A percentile compares a stretch with the other conserved stretches of the same genome.
Evolutionary conservation across 2,329 filamentous ascomycete genomes (phyloP).

Genomic region (Trichoderma oligosporum): DNA sequence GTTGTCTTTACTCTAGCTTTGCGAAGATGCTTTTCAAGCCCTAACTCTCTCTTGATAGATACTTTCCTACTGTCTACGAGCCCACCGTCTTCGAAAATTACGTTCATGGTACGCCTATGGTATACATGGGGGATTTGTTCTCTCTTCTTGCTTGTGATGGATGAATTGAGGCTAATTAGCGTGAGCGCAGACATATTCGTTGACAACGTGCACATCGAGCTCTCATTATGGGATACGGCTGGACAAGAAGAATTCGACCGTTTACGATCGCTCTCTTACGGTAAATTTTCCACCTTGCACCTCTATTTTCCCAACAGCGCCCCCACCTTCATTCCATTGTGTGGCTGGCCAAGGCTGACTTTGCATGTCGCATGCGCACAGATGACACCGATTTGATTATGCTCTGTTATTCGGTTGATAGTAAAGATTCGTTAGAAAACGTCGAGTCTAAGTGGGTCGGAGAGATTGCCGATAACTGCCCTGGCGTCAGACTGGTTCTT

Average conservation of each 20-base stretch:
- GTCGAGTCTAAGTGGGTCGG: conserved; percentile 98
- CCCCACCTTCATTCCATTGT: conserved; percentile 5
- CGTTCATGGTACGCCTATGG: conserved; percentile 70
- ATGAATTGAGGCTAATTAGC: neutral
- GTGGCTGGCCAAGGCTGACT: conserved; percentile 7
- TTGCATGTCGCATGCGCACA: conserved; percentile 24
- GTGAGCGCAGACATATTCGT: conserved; percentile 83
- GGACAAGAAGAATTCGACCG: conserved; percentile 99
- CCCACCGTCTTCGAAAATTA: conserved; percentile 99
- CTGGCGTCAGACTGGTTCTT: conserved; percentile 88
- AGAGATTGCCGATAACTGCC: conserved; percentile 97
- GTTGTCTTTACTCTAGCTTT: conserved; percentile 30
- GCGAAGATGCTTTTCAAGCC: conserved; percentile 16
- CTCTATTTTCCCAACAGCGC: neutral
- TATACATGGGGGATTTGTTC: neutral
- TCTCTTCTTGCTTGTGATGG: neutral
- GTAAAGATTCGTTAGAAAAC: conserved; percentile 94
- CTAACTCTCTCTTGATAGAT: conserved; percentile 48
- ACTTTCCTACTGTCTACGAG: conserved; percentile 97
- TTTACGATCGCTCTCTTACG: conserved; percentile 90
- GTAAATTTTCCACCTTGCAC: conserved; percentile 38
- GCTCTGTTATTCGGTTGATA: conserved; percentile 98
- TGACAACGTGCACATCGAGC: conserved; percentile 92
- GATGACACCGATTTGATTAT: conserved; percentile 95
- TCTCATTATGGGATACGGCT: conserved; percentile 97